Evolutionary conservation across 805 yeast species (phyloP), one percentile per base, ranked within the genome.

Genomic region (Metschnikowia cubensis): DNA sequence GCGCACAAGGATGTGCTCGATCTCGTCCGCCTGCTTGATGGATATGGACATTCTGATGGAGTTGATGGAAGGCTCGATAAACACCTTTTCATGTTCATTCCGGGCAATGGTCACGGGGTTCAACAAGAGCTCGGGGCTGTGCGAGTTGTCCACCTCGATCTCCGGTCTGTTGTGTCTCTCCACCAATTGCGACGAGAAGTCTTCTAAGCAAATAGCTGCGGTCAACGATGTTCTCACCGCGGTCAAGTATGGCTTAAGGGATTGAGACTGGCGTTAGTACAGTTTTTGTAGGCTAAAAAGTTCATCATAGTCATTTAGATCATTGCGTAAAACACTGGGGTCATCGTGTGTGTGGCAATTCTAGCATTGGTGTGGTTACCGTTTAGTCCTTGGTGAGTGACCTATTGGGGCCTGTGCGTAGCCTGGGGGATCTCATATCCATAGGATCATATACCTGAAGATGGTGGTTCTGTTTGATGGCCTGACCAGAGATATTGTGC

Each of bases 141-240:
- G 77, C 18, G 71, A 64, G 63, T 87, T 85, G 54, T 81, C 80
- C 17, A 87, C 91, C 69, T 94, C 99, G 46, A 94, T 86, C 68
- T 94, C 99, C 3, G 99, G 99, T 58, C 92, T 81, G 72, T 92
- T 94, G 76, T 94, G 99, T 70, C 99, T 87, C 73, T 94, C 99
- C 18, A 87, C 97, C 50, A 87, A 79, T 69, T 92, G 97, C 7
- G 98, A 94, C 32, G 97, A 86, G 66, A 94, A 94, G 72, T 91
- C 91, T 65, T 89, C 92, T 56, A 94, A 76, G 61, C 96, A 89
- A 38, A 94, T 76, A 6, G 98, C 96, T 8, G 97, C 97, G 25
- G 95, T 89, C 59, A 94, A 79, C 29, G 98, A 89, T 50, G 86
- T 81, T 68, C 98, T 85, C 35, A 94, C 99, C 1, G 97, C 97